phyloP scores from a whole-genome alignment of 2,329 filamentous ascomycete genomes.

The Botrytis elliptica region DNA sequence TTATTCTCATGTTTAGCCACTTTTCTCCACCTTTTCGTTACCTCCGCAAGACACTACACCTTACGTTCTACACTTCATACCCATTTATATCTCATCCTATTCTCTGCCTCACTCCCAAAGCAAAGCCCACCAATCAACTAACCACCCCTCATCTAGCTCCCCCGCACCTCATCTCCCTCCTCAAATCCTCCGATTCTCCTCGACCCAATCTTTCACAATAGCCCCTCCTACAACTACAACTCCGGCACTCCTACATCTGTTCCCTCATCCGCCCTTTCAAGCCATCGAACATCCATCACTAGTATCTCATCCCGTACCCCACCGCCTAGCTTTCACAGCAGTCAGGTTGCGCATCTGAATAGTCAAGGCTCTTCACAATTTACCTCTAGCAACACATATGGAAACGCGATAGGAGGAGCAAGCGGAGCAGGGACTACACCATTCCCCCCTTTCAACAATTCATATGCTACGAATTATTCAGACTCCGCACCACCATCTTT shows the following conservation, averaged over 20 bases:
- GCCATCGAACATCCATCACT: constrained; percentile 8
- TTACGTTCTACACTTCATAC: no score
- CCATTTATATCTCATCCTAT: background rate
- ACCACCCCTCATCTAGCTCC: constrained; percentile 25
- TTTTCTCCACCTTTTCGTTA: background rate
- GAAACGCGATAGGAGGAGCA: background rate
- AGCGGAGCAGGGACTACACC: constrained; percentile 1
- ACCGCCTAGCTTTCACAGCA: constrained; percentile 27
- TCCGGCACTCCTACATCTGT: constrained; percentile 30
- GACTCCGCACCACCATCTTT: constrained; percentile 19
- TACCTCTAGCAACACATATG: background rate
- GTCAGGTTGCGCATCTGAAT: constrained; percentile 23
- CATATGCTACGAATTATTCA: constrained; percentile 26
- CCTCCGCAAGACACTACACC: background rate
- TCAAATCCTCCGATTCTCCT: constrained; percentile 29
- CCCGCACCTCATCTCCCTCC: constrained; percentile 29
- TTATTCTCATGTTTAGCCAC: background rate
- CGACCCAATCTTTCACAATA: constrained; percentile 27
- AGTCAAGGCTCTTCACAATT: background rate
- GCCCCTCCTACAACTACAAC: constrained; percentile 32
- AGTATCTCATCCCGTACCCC: constrained; percentile 17
- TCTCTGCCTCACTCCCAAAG: background rate
- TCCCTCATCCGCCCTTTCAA: constrained; percentile 26
- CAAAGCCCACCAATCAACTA: constrained; percentile 1
- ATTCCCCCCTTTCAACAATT: constrained; percentile 26